Percentiles rank a stretch among this genome's conserved stretches.
phyloP scores from a whole-genome alignment of 2,329 filamentous ascomycete species.

The Diaporthe sp. region DNA sequence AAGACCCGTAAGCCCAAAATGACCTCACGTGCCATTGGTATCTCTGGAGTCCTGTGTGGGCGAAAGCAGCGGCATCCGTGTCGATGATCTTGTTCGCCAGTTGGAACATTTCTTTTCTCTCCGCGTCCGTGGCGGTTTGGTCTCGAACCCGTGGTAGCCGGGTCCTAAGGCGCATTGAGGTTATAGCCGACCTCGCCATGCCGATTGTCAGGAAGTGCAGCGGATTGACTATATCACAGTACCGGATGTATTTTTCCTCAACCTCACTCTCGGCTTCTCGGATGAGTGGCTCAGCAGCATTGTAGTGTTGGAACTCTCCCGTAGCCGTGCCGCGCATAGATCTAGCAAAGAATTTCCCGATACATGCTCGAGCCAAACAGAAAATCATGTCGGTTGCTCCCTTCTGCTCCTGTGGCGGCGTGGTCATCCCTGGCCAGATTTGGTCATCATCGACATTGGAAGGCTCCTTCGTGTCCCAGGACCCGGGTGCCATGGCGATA shows the following conservation, averaged over 20 bases:
- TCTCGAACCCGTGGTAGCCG: conserved; percentile 43
- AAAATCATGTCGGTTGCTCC: conserved; percentile 53
- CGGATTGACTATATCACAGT: conserved; percentile 57
- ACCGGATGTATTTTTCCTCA: conserved; percentile 57
- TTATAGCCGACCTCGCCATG: conserved; percentile 46
- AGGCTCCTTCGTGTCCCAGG: conserved; percentile 49
- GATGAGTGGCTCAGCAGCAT: conserved; percentile 50
- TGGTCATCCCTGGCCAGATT: conserved; percentile 52
- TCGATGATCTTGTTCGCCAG: conserved; percentile 53
- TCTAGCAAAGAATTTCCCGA: conserved; percentile 53
- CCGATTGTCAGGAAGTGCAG: conserved; percentile 50
- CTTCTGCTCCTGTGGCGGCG: conserved; percentile 44
- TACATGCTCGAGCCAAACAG: conserved; percentile 52
- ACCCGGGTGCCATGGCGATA: conserved; percentile 40
- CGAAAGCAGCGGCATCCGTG: conserved; percentile 49
- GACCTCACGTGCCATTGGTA: conserved; percentile 49
- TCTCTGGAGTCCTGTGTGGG: conserved; percentile 42
- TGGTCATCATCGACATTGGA: conserved; percentile 55
- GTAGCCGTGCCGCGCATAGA: conserved; percentile 38
- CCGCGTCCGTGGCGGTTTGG: conserved; percentile 43
- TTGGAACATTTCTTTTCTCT: conserved; percentile 44
- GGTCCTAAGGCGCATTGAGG: conserved; percentile 43
- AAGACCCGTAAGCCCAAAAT: conserved; percentile 45
- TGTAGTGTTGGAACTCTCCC: conserved; percentile 41
- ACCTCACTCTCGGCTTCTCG: conserved; percentile 55